These are phyloP conservation scores for Aspergillus niger DNA, from an alignment of 2,329 filamentous ascomycete species.

Conservation along the genomic window DNA sequence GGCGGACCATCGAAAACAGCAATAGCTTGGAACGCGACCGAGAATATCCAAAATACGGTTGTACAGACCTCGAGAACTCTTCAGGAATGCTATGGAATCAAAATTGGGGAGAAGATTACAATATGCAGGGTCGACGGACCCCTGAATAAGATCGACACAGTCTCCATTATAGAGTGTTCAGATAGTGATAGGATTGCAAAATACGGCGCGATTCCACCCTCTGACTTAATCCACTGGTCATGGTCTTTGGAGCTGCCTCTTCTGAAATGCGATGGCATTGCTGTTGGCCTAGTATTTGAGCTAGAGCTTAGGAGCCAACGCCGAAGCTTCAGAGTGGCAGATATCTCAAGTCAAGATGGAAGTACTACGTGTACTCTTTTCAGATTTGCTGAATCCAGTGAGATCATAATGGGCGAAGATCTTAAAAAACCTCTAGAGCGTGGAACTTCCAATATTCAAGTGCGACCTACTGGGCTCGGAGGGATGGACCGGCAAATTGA, in stretches of 20 bases:
- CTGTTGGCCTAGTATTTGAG: constrained; percentile 71
- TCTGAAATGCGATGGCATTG: constrained; percentile 65
- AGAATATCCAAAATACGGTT: constrained; percentile 67
- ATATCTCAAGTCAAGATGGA: constrained; percentile 54
- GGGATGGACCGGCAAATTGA: constrained; percentile 67
- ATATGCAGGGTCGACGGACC: constrained; percentile 57
- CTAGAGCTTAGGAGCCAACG: constrained; percentile 58
- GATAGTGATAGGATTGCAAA: constrained; percentile 41
- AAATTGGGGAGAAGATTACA: constrained; percentile 68
- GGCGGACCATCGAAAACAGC: constrained; percentile 54
- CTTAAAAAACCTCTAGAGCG: constrained; percentile 19
- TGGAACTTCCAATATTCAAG: constrained; percentile 23
- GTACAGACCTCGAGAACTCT: constrained; percentile 73
- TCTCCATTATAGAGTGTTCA: constrained; percentile 64
- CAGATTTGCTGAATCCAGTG: constrained; percentile 37
- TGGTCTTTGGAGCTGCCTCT: constrained; percentile 50
- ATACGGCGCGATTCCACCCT: constrained; percentile 36
- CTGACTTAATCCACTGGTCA: constrained; percentile 50
- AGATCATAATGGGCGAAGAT: constrained; percentile 35
- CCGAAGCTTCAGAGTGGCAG: constrained; percentile 62
- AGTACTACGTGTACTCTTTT: constrained; percentile 40
- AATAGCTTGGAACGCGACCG: constrained; percentile 63
- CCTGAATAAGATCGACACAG: constrained; percentile 57
- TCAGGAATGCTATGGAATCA: constrained; percentile 71
- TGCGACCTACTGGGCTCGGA: constrained; percentile 58